phyloP scores from a whole-genome alignment of 371 early-diverging fungal genomes.

The Blakeslea trispora region DNA sequence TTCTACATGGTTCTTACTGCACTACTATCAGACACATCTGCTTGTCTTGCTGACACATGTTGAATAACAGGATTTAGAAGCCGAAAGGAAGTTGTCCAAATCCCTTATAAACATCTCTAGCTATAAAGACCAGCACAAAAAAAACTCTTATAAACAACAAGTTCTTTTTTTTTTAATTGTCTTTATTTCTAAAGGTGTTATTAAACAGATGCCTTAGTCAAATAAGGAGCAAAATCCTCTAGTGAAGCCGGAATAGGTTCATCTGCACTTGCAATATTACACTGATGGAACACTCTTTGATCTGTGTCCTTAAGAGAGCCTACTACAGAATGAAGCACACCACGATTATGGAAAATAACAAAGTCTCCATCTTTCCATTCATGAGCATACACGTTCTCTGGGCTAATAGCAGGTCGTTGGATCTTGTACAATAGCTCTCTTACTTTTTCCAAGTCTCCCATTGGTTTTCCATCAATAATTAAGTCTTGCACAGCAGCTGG shows the following conservation, averaged over 20 bases:
- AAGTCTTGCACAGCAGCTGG: slow-evolving; percentile 50
- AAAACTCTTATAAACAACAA: no score
- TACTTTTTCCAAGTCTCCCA: slow-evolving; percentile 49
- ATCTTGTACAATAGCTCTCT: slow-evolving; percentile 45
- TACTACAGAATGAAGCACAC: slow-evolving; percentile 49
- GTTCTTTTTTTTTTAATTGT: background rate
- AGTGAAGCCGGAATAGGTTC: slow-evolving; percentile 46
- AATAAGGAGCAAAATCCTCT: slow-evolving; percentile 47
- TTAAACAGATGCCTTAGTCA: slow-evolving; percentile 11
- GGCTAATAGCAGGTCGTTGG: slow-evolving; percentile 49
- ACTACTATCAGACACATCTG: no score
- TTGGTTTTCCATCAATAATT: slow-evolving; percentile 52
- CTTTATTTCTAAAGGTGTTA: background rate
- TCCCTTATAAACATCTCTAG: no score
- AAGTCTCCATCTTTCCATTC: slow-evolving; percentile 55
- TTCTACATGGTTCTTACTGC: no score
- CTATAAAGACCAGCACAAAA: no score
- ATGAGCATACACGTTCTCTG: slow-evolving; percentile 51
- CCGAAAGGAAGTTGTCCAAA: no score
- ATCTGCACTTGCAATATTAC: slow-evolving; percentile 46
- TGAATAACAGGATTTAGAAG: no score
- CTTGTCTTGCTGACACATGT: no score
- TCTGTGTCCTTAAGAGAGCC: slow-evolving; percentile 46
- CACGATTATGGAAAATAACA: slow-evolving; percentile 54
- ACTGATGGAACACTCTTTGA: slow-evolving; percentile 50